Evolutionary conservation across 2,329 filamentous ascomycete species (phyloP), one percentile per base, ranked within the genome.

Genomic region (Cryphonectria parasitica): DNA sequence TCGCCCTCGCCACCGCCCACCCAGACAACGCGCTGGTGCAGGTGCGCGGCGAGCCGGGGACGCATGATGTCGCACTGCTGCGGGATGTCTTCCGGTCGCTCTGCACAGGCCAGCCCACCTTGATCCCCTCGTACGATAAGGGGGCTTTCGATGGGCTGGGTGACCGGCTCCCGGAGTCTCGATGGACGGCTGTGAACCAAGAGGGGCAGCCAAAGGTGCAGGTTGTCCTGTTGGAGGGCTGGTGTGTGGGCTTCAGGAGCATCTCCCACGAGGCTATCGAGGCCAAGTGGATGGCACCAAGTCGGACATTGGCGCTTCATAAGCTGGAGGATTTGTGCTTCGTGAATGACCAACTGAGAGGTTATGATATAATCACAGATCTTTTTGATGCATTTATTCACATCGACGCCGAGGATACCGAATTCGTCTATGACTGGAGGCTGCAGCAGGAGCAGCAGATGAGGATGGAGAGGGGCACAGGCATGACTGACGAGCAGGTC

Each of bases 221-320:
- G 34, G 88, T 95, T 8, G 86, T 97, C 31, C 88, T 97, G 66
- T 90, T 97, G 73, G 94, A 98, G 80, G 94, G 95, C 25, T 97
- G 94, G 95, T 96, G 92, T 79, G 89, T 97, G 17, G 95, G 94
- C 2, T 97, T 97, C 81, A 89, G 90, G 7, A 80, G 91, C 0
- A 80, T 95, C 17, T 75, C 82, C 41, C 79, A 85, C 0, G 78
- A 82, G n/a, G 83, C 86, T 6, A 78, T 88, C 4, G 84, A 85
- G 39, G 78, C 89, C 3, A 85, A 85, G 75, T 82, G 84, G 77
- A 87, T 85, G 79, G 80, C 83, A 67, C 81, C 81, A 74, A 85
- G 78, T 79, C 88, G 78, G 78, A 88, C 79, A 45, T 84, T 85
- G 61, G 82, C 79, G 75, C 80, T 73, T 70, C 85, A 89, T 77